Evolutionary conservation across 495 filamentous ascomycete species (phyloP).

Genomic region (Schizothecium vesticola): DNA sequence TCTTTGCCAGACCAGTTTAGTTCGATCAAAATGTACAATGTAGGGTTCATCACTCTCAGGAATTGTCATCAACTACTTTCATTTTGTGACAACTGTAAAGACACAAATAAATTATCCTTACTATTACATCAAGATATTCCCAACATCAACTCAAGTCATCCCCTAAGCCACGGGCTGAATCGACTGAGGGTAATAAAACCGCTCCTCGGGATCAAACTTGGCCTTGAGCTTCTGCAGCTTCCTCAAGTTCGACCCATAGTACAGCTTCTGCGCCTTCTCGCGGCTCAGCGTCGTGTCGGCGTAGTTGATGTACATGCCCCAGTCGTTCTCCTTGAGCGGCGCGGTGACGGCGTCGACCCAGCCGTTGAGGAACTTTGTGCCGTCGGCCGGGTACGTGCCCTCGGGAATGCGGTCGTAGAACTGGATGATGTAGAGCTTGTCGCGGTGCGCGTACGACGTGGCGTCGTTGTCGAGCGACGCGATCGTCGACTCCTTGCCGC

Average conservation of each 20-base stretch:
- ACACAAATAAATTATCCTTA: not conserved
- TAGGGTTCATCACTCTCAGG: not conserved
- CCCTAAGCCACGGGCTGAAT: slow-evolving; percentile 20
- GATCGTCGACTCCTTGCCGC: slow-evolving; percentile 33
- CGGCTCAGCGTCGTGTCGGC: slow-evolving; percentile 31
- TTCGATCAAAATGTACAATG: not conserved
- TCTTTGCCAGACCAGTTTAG: too few species aligned
- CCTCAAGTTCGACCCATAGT: slow-evolving; percentile 48
- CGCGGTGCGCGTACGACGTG: slow-evolving; percentile 35
- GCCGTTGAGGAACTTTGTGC: slow-evolving; percentile 26
- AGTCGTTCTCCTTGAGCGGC: slow-evolving; percentile 19
- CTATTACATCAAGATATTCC: not conserved
- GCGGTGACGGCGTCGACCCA: slow-evolving; percentile 26
- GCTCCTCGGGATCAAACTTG: slow-evolving; percentile 46
- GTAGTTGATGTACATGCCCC: slow-evolving; percentile 41
- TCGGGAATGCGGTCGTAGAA: slow-evolving; percentile 30
- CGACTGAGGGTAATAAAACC: slow-evolving; percentile 56
- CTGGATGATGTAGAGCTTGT: slow-evolving; percentile 36
- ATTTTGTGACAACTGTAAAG: not conserved
- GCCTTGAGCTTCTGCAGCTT: slow-evolving; percentile 47
- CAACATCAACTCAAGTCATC: not conserved
- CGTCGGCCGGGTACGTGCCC: slow-evolving; percentile 16
- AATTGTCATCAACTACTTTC: not conserved
- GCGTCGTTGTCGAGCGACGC: slow-evolving; percentile 20
- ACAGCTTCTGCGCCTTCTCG: slow-evolving; percentile 30